Conservation (phyloP, 805 yeast species). For the Barnettozyma siamensis region DNA sequence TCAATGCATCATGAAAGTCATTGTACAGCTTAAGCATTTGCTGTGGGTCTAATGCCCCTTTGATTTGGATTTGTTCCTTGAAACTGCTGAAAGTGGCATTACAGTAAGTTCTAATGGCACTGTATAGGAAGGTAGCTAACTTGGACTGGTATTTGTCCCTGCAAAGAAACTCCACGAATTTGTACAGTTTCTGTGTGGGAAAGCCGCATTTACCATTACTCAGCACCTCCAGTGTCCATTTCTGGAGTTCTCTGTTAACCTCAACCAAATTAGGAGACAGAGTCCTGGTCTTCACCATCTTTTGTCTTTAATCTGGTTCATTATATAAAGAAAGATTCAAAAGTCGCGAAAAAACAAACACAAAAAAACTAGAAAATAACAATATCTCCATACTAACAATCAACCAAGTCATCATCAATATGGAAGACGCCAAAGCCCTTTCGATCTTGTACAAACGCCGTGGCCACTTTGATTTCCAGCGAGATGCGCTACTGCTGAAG, state of each 20-base stretch:
- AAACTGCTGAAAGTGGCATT: neutral
- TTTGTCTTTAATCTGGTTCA: too few relatives aligned
- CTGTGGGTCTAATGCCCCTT: neutral
- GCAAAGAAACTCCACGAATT: slow-evolving; percentile 22
- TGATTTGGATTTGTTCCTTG: neutral
- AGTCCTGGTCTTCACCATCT: neutral
- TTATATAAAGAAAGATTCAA: too few relatives aligned
- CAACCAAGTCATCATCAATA: too few relatives aligned
- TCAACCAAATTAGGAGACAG: slow-evolving; percentile 1
- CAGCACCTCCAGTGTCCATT: slow-evolving; percentile 2
- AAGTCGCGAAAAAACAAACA: too few relatives aligned
- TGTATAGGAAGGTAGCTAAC: slow-evolving; percentile 12
- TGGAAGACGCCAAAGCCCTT: slow-evolving; percentile 10
- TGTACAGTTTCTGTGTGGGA: slow-evolving; percentile 15
- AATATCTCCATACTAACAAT: too few relatives aligned
- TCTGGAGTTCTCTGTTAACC: slow-evolving; percentile 2
- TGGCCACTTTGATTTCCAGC: slow-evolving; percentile 18
- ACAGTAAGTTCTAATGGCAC: slow-evolving; percentile 4
- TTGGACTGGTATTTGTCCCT: slow-evolving; percentile 20
- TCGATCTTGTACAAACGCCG: slow-evolving; percentile 16
- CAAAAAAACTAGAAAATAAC: too few relatives aligned
- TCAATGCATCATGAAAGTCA: slow-evolving; percentile 1
- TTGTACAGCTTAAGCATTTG: neutral
- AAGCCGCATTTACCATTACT: neutral
- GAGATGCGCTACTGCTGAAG: slow-evolving; percentile 12